A percentile compares a stretch with the other conserved stretches of the same genome.
These are phyloP conservation scores for Albifimbria verrucaria DNA, from an alignment of 2,329 filamentous ascomycete genomes.

Conservation along the genomic window DNA sequence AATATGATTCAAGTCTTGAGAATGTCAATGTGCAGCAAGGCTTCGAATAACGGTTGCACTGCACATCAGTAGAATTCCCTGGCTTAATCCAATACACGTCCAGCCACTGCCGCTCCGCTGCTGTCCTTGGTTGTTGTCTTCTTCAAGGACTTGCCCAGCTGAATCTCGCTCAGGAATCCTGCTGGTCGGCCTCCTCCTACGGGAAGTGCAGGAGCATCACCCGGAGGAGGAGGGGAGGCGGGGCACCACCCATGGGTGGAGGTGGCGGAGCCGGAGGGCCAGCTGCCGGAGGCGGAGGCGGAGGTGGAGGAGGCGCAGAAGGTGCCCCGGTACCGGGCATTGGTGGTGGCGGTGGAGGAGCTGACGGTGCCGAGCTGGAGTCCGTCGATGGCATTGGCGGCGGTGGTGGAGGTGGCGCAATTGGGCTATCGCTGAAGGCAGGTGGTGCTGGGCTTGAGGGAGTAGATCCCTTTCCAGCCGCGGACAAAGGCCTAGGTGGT, in stretches of 20 bases:
- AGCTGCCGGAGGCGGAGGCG: conserved; percentile 24
- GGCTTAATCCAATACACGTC: conserved; percentile 63
- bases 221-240: conserved; percentile 45
- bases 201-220: conserved; percentile 40
- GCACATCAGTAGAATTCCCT: no score
- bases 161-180: conserved; percentile 78
- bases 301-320: conserved; percentile 34
- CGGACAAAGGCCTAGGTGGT: conserved; percentile 82
- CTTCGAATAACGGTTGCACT: no score
- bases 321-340: conserved; percentile 32
- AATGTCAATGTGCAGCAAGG: no score
- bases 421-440: conserved; percentile 36
- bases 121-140: conserved; percentile 90
- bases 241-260: conserved; percentile 27
- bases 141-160: conserved; percentile 72
- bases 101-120: conserved; percentile 68
- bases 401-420: conserved; percentile 35
- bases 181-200: conserved; percentile 49
- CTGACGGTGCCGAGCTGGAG: conserved; percentile 20
- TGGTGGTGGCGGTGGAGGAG: conserved; percentile 29
- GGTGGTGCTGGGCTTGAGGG: conserved; percentile 32
- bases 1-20: no score
- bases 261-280: conserved; percentile 38
- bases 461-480: conserved; percentile 67
- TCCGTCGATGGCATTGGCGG: conserved; percentile 22